These are phyloP conservation scores for Erigeron philadelphicus DNA, from an alignment of 140 eudicot genomes.

Conservation along the genomic window DNA sequence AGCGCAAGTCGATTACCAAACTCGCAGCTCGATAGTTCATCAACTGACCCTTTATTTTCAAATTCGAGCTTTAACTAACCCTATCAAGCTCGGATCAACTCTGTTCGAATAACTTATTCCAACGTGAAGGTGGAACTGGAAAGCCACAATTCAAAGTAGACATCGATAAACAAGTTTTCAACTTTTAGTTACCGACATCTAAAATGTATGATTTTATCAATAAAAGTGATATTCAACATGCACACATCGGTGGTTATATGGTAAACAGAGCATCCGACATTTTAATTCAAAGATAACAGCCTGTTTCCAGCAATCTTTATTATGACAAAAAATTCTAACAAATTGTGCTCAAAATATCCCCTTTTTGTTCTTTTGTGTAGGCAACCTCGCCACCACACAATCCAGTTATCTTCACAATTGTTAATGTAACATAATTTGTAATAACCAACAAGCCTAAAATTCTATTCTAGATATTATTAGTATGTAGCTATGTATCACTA, in stretches of 20 bases:
- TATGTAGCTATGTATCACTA: background rate
- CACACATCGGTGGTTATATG: constrained; percentile 15
- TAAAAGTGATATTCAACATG: constrained; percentile 11
- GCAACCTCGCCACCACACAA: constrained; percentile 24
- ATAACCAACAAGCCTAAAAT: constrained; percentile 16
- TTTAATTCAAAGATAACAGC: constrained; percentile 28
- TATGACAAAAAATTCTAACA: constrained; percentile 7
- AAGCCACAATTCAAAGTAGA: no score
- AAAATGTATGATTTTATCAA: background rate
- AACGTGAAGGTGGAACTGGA: no score
- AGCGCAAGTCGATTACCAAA: no score
- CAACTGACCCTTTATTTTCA: no score
- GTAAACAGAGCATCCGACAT: constrained; percentile 17
- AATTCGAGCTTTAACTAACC: no score
- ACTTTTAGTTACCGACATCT: background rate
- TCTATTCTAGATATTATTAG: no score
- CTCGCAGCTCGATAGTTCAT: no score
- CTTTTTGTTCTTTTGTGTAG: constrained; percentile 25
- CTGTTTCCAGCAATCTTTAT: constrained; percentile 28
- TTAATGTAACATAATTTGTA: background rate
- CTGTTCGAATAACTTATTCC: no score
- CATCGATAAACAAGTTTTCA: no score
- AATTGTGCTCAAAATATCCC: constrained; percentile 11
- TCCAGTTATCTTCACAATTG: constrained; percentile 10
- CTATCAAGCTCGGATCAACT: no score